A percentile compares a stretch with the other conserved stretches of the same genome.
phyloP scores from a whole-genome alignment of 2,329 filamentous ascomycete species.

The Graphiopsis chlorocephala region DNA sequence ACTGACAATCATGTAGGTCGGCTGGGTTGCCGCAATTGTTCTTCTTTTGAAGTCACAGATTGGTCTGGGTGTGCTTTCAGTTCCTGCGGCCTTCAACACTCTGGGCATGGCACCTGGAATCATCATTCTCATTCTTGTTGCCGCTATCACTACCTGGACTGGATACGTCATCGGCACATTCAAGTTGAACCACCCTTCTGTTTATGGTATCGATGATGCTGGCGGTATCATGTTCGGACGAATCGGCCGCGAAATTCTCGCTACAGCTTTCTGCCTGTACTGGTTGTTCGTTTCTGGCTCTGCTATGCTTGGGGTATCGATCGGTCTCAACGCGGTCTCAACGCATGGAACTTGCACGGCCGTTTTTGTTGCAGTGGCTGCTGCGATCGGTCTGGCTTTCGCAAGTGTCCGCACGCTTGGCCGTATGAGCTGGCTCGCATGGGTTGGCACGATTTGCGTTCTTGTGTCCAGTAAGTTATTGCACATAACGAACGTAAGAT shows the following conservation, averaged over 20 bases:
- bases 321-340: conserved; percentile 25
- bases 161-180: conserved; percentile 51
- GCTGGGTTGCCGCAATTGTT: conserved; percentile 44
- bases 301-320: conserved; percentile 12
- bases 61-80: conserved; percentile 49
- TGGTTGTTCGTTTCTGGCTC: conserved; percentile 14
- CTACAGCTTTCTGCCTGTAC: conserved; percentile 17
- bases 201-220: conserved; percentile 58
- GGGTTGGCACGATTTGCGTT: conserved; percentile 33
- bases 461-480: conserved; percentile 20
- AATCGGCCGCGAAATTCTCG: conserved; percentile 49
- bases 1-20: conserved; percentile 19
- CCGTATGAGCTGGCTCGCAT: conserved; percentile 36
- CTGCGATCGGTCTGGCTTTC: conserved; percentile 39
- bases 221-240: conserved; percentile 54
- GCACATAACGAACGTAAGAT: neutral
- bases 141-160: conserved; percentile 50
- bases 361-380: conserved; percentile 41
- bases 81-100: conserved; percentile 45
- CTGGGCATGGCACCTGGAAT: conserved; percentile 51
- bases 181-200: conserved; percentile 53
- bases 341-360: conserved; percentile 38
- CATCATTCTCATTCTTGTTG: conserved; percentile 42
- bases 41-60: conserved; percentile 49
- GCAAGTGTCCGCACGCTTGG: conserved; percentile 38